phyloP scores from a whole-genome alignment of 1,284 basidiomycete genomes.

The Moniliella sp. region DNA sequence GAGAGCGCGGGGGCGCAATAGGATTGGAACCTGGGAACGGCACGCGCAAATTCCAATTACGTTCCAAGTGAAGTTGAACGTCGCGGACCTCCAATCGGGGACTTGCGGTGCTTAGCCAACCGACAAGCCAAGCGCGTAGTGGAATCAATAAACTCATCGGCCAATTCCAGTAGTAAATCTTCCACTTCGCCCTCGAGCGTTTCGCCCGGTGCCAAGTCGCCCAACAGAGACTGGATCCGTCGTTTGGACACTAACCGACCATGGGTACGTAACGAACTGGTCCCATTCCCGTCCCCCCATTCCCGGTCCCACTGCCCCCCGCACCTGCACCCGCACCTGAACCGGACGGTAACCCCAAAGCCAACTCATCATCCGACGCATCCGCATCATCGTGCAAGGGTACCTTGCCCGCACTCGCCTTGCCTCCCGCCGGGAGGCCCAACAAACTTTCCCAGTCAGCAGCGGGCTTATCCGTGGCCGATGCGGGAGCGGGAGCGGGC shows the following conservation, averaged over 20 bases:
- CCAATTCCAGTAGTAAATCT: constrained; percentile 71
- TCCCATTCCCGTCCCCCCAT: no score
- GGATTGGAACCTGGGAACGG: constrained; percentile 25
- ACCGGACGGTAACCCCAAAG: not conserved
- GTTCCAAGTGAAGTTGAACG: constrained; percentile 63
- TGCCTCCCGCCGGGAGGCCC: no score
- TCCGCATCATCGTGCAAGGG: not conserved
- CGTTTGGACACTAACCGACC: constrained; percentile 40
- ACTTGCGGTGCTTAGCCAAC: constrained; percentile 72
- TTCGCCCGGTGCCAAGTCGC: constrained; percentile 68
- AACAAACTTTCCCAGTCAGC: no score
- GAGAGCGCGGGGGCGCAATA: constrained; percentile 19
- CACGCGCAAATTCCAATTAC: constrained; percentile 29
- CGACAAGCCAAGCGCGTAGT: constrained; percentile 76
- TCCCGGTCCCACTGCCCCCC: not conserved
- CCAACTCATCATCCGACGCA: not conserved
- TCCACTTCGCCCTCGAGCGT: constrained; percentile 36
- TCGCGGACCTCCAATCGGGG: constrained; percentile 71
- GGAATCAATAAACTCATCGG: constrained; percentile 90
- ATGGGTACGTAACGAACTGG: no score
- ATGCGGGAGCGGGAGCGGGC: not conserved
- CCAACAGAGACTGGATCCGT: constrained; percentile 76
- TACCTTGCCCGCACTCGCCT: no score
- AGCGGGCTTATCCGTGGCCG: no score
- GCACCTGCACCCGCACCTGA: not conserved